Evolutionary conservation across 306 rosid genomes (phyloP), one percentile per base, ranked within the genome.

Genomic region (Quercus alba): DNA sequence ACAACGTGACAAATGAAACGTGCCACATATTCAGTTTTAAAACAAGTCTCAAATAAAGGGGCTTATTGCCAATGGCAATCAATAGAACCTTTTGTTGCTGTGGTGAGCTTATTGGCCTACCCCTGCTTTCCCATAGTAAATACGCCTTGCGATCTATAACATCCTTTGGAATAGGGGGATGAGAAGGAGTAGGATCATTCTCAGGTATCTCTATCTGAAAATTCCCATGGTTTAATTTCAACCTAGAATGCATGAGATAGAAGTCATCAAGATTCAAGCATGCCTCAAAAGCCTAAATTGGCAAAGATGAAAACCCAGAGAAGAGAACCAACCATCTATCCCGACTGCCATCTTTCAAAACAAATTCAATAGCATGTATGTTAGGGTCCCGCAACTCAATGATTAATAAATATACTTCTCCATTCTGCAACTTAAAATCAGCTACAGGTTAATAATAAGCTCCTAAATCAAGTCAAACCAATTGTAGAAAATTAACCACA

Each of bases 341-440:
- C 0, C 58, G 64, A 66, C 13, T 44, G 55, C 84, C 82, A 67
- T 84, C 84, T 76, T 84, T 84, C 25, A 84, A 73, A 77, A 84
- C 87, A 84, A 80, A 84, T 21, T 84, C 84, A 72, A 84, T 35
- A 30, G 82, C 79, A 56, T 80, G 78, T n/a, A 80, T 56, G 1
- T 80, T 76, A 61, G 87, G 84, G 41, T 84, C 87, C 72, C 81
- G 70, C 81, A 80, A 80, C 55, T 84, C 84, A 33, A 84, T 76
- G 72, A 81, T 72, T 23, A 84, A 61, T 57, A 80, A 20, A 59
- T 84, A 80, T 10, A 76, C 56, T 52, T 80, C 74, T 46, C 79
- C 84, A 56, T 80, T 79, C 84, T 84, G 87, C 76, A 84, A 67
- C 5, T 71, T 52, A 62, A 15, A 41, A 66, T 35, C 17, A 78